Base-by-base conservation (phyloP, 2,329 filamentous ascomycete genomes). In the Pseudohalonectria lignicola region DNA sequence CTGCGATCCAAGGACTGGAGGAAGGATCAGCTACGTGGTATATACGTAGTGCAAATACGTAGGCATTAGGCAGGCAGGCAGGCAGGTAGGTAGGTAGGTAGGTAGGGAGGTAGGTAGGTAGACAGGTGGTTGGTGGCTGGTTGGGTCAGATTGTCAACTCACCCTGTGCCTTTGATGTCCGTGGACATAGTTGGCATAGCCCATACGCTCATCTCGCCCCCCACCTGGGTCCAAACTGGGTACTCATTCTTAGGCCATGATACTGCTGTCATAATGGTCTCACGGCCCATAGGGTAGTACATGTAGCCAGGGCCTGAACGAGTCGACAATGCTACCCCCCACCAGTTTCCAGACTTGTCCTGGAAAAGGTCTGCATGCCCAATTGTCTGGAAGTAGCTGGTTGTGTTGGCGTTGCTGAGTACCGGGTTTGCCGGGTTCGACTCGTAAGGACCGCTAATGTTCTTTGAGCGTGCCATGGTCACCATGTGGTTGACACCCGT, bases 341-440 rank as follows among this genome's bases (percentile, higher is more conserved):
- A 64, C 59, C 61, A 66, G 40, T 61, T 58, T 0, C 52, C 55
- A 0, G 43, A 37, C 1, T 44, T 43, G 41, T 76, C 72, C 34
- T 71, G 63, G 42, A 77, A 75, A 2, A 76, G 43, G 43, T 77
- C 72, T 1, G 68, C 66, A 38, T 77, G 74, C 0, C 73, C 73
- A 0, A 74, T 64, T 2, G 69, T 69, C 44, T 76, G 71, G 40
- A 64, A 67, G 37, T 63, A 66, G 16, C 48, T 54, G 1, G 56
- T 59, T 0, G 62, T 66, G 30, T 66, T 64, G 9, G 56, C 56
- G 12, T 63, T 64, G 1, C 62, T 67, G 4, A 72, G 47, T 1
- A 70, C 56, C 0, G 68, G 69, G 42, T 72, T 70, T 0, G 45
- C 36, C 0, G 58, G 54, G 31, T 61, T 57, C 2, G 54, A 46